These are phyloP conservation scores for Trametes sp. DNA, from an alignment of 1,284 basidiomycete genomes.

Conservation along the genomic window DNA sequence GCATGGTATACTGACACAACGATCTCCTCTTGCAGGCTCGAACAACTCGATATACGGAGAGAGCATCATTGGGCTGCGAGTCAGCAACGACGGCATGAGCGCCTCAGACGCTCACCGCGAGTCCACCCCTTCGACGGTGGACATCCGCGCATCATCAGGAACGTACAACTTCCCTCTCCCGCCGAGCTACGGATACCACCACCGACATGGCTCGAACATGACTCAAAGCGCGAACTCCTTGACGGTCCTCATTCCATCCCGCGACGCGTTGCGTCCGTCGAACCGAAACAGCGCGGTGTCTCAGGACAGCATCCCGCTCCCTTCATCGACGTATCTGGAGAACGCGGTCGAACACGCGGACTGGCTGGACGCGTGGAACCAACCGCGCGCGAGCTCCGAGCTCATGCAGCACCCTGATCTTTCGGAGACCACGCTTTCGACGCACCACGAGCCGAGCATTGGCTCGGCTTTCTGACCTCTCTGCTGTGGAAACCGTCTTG, in stretches of 20 bases:
- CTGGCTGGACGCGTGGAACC: conserved; percentile 15
- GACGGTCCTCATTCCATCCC: conserved; percentile 5
- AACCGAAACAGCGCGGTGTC: conserved; percentile 2
- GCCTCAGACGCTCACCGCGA: neutral
- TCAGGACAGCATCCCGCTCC: conserved; percentile 6
- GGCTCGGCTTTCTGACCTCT: neutral
- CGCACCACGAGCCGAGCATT: neutral
- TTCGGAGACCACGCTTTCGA: neutral
- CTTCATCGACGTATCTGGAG: conserved; percentile 3
- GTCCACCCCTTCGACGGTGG: neutral
- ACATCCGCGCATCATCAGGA: neutral
- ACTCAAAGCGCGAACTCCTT: conserved; percentile 1
- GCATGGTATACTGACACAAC: neutral
- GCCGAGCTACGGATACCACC: conserved; percentile 1
- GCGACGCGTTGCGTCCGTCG: neutral
- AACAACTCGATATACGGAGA: neutral
- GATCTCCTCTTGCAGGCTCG: neutral
- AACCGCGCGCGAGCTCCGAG: conserved; percentile 26
- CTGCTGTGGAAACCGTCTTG: neutral
- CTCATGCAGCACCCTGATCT: conserved; percentile 8
- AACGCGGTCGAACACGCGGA: neutral
- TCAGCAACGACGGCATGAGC: neutral
- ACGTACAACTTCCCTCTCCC: conserved; percentile 9
- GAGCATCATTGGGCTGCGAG: neutral
- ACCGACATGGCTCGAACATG: neutral